Base-by-base conservation (phyloP, 257 asterid genomes). In the Pogostemon cablin region DNA sequence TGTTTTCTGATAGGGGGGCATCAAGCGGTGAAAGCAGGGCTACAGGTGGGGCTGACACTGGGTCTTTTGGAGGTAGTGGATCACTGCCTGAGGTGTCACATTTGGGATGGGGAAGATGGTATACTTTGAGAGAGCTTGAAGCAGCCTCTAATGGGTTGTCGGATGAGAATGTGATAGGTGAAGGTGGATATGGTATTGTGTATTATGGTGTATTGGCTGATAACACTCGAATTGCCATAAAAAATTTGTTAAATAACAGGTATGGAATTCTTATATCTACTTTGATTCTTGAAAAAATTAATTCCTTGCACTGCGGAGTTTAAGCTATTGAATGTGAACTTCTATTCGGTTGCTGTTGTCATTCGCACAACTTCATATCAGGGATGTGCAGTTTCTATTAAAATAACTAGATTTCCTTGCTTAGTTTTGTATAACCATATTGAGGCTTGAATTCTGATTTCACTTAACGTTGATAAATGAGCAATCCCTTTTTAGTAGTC, bases 91-190 rank as follows among this genome's bases (percentile, higher is more conserved):
- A 91, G 79, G 99, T 93, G 39, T 93, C 99, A 0, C 98, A 93
- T 80, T 77, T 93, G 84, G 99, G 99, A 12, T 93, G 99, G 99
- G 99, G 99, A 79, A 85, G 99, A 69, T 93, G 99, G 99, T 93
- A 93, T 77, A 93, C 98, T 38, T 75, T 93, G 80, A 83, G 97
- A 82, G 97, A 91, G 86, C 96, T 93, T 3, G 99, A 93, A 81
- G 97, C 88, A 3, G 96, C 98, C 39, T 89, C 97, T 5, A 86
- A 93, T 79, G 95, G 97, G 55, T 86, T 93, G 77, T 77, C 96
- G 2, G 95, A 86, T 74, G 99, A 89, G 87, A 93, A 91, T 84
- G 99, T 93, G 78, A 93, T 93, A 1, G 99, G 99, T 59, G 99
- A 93, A 85, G 99, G 99, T 66, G 99, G 99, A 67, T 93, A 91